These are phyloP conservation scores for Hippophae gyantsensis DNA, from an alignment of 306 rosid species.

Conservation along the genomic window DNA sequence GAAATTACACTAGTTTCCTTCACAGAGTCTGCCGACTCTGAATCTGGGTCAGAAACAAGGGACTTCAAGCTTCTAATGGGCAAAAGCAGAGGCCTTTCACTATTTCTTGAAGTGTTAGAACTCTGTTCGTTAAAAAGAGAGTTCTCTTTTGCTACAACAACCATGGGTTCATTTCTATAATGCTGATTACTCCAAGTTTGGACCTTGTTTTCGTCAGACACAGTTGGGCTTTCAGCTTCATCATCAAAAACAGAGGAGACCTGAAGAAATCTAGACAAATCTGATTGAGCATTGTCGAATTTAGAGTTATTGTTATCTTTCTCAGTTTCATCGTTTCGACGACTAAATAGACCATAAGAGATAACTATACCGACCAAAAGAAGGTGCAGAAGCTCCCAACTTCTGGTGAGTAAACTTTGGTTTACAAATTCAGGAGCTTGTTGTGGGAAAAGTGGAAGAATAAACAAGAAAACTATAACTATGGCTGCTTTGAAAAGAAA, in stretches of 20 bases:
- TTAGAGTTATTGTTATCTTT: conserved; percentile 38
- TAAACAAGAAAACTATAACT: conserved; percentile 47
- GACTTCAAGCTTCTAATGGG: conserved; percentile 84
- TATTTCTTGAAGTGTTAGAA: conserved; percentile 4
- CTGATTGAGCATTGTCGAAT: conserved; percentile 63
- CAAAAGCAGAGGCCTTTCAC: conserved; percentile 60
- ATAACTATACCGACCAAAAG: conserved; percentile 77
- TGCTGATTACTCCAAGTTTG: conserved; percentile 75
- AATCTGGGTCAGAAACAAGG: conserved; percentile 29
- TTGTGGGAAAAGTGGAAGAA: conserved; percentile 69
- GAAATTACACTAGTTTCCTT: conserved; percentile 8
- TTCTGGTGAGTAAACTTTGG: conserved; percentile 51
- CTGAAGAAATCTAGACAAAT: conserved; percentile 57
- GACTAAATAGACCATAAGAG: conserved; percentile 81
- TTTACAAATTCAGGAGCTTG: conserved; percentile 75
- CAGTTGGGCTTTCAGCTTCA: conserved; percentile 35
- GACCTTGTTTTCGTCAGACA: conserved; percentile 38
- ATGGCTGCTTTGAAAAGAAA: conserved; percentile 46
- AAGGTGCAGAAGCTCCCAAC: conserved; percentile 92
- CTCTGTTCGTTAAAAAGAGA: conserved; percentile 28
- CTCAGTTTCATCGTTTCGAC: conserved; percentile 41
- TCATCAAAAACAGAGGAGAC: conserved; percentile 75
- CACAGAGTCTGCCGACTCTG: conserved; percentile 12
- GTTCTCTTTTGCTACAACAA: conserved; percentile 47
- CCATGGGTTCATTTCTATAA: conserved; percentile 43